Evolutionary conservation across 2,329 filamentous ascomycete species (phyloP).

Genomic region (Sphaerulina populicola): DNA sequence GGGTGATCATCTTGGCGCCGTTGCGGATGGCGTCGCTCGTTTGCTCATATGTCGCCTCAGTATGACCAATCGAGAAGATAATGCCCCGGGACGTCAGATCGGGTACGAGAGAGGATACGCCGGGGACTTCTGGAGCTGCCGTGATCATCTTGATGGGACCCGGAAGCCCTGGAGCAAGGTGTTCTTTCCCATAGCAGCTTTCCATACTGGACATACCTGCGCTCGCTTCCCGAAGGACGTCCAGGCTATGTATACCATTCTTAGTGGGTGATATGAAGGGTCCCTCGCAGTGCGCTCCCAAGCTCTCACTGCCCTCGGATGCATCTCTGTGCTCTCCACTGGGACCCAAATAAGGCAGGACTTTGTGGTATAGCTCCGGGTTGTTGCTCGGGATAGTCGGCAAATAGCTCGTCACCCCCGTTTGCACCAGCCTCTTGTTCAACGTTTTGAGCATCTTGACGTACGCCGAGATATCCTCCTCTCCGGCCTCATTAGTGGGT

Average conservation of each 20-base stretch:
- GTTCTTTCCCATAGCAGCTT: conserved; percentile 62
- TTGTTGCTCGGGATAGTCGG: conserved; percentile 77
- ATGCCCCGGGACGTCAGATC: conserved; percentile 58
- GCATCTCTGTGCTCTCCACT: conserved; percentile 54
- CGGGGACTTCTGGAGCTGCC: conserved; percentile 68
- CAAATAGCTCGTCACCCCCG: conserved; percentile 79
- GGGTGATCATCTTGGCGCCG: conserved; percentile 47
- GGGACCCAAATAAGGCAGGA: conserved; percentile 68
- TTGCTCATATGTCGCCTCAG: conserved; percentile 42
- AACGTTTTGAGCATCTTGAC: conserved; percentile 62
- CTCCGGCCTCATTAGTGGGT: conserved; percentile 34
- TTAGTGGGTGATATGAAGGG: conserved; percentile 77
- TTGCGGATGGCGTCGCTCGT: conserved; percentile 41
- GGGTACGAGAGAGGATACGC: conserved; percentile 56
- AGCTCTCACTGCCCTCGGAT: conserved; percentile 68
- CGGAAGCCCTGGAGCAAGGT: conserved; percentile 45
- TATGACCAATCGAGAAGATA: conserved; percentile 57
- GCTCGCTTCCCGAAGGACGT: conserved; percentile 58
- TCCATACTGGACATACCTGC: conserved; percentile 58
- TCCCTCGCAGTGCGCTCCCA: conserved; percentile 85
- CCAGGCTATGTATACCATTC: conserved; percentile 74
- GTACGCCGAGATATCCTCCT: conserved; percentile 51
- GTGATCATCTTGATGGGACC: conserved; percentile 68
- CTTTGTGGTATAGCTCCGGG: conserved; percentile 72
- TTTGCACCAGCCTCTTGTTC: conserved; percentile 63